These are phyloP conservation scores for Naematelia encephala DNA, from an alignment of 768 basidiomycete species.

Conservation along the genomic window DNA sequence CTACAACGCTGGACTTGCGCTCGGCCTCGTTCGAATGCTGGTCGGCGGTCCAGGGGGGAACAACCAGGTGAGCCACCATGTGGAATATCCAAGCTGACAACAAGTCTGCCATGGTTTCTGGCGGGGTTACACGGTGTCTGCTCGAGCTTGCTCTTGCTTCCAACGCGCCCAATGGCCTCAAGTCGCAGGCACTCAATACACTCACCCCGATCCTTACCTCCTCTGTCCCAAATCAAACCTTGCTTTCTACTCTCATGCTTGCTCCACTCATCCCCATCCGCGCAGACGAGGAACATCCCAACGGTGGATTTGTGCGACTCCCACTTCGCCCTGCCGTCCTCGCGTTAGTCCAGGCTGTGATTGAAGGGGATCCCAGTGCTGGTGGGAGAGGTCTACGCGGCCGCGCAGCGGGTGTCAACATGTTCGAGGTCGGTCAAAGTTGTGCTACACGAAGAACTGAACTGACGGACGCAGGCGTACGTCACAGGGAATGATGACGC, in stretches of 20 bases:
- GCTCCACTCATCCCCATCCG: conserved; percentile 61
- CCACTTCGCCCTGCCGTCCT: conserved; percentile 77
- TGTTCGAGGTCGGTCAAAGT: conserved; percentile 71
- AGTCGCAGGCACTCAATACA: conserved; percentile 70
- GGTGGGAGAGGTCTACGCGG: conserved; percentile 65
- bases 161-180: conserved; percentile 84
- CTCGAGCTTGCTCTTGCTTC: conserved; percentile 84
- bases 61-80: conserved; percentile 47
- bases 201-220: conserved; percentile 63
- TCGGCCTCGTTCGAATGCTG: conserved; percentile 82
- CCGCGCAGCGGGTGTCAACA: conserved; percentile 68
- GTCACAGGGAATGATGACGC: conserved; percentile 52
- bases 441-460: not conserved
- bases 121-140: conserved; percentile 64
- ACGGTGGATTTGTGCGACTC: conserved; percentile 59
- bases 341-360: conserved; percentile 71
- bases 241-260: conserved; percentile 71
- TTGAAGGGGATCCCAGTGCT: conserved; percentile 87
- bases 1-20: conserved; percentile 71
- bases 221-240: conserved; percentile 67
- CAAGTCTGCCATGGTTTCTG: conserved; percentile 52
- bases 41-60: conserved; percentile 55
- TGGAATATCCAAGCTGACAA: not conserved
- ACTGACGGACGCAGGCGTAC: conserved; percentile 39
- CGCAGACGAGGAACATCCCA: conserved; percentile 65